These are phyloP conservation scores for Didymella exigua DNA, from an alignment of 2,329 filamentous ascomycete genomes.

Conservation along the genomic window DNA sequence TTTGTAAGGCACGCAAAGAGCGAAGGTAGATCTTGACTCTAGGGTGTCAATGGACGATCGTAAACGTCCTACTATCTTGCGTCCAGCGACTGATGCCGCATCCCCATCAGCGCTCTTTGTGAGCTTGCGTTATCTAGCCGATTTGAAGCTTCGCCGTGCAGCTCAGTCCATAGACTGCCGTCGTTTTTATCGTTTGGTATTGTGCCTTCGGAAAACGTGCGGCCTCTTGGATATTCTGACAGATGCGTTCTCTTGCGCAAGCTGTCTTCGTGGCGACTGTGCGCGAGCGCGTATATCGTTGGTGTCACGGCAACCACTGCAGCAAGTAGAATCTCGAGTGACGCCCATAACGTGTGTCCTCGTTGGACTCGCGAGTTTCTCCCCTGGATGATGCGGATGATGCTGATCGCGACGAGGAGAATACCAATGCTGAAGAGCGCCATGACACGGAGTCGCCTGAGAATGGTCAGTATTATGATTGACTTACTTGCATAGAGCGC, in stretches of 20 bases:
- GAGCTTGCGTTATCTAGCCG: conserved; percentile 18
- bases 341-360: conserved; percentile 25
- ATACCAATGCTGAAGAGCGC: conserved; percentile 27
- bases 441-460: conserved; percentile 22
- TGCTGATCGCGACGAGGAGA: conserved; percentile 24
- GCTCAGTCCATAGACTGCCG: conserved; percentile 18
- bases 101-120: conserved; percentile 12
- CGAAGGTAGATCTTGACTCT: not conserved
- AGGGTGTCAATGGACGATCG: not conserved
- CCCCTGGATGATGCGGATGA: conserved; percentile 23
- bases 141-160: conserved; percentile 10
- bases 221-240: conserved; percentile 7
- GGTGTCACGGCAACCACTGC: conserved; percentile 25
- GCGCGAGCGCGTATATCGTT: conserved; percentile 24
- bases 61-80: conserved; percentile 2
- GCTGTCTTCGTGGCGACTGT: conserved; percentile 16
- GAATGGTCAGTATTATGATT: not conserved
- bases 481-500: not conserved
- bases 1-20: not conserved
- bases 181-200: conserved; percentile 6
- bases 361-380: conserved; percentile 17
- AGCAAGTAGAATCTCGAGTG: conserved; percentile 22
- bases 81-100: conserved; percentile 12
- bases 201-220: conserved; percentile 6
- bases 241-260: conserved; percentile 17